These are phyloP conservation scores for Dothistroma septosporum DNA, from an alignment of 2,329 filamentous ascomycete genomes.

Conservation along the genomic window DNA sequence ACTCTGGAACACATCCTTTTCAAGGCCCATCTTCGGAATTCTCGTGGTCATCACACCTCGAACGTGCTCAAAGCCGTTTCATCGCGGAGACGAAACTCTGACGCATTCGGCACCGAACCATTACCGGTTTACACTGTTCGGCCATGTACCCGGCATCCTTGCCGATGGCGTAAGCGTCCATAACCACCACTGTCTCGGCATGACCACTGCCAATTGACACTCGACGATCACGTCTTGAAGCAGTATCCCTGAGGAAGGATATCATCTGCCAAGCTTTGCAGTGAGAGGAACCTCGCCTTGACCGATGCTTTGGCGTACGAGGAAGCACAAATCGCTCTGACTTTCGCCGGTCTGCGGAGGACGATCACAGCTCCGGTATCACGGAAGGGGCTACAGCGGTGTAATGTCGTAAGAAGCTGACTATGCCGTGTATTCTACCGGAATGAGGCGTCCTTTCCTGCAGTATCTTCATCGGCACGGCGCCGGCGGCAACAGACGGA, in stretches of 20 bases:
- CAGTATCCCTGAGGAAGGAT: not conserved
- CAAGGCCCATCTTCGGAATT: not conserved
- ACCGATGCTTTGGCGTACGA: not conserved
- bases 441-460: conserved; percentile 73
- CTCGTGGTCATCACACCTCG: not conserved
- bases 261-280: not conserved
- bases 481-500: conserved; percentile 61
- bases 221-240: not conserved
- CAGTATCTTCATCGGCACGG: conserved; percentile 68
- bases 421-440: conserved; percentile 65
- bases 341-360: not conserved
- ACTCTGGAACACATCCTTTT: too few species aligned
- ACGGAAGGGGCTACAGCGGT: conserved; percentile 28
- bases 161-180: not conserved
- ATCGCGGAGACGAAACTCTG: not conserved
- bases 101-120: not conserved
- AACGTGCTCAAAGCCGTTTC: too few species aligned
- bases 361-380: conserved; percentile 11
- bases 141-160: not conserved
- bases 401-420: conserved; percentile 53
- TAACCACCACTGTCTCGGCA: not conserved
- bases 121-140: not conserved
- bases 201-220: not conserved
- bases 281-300: not conserved
- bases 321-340: not conserved